Evolutionary conservation across 352 stramenopile genomes (phyloP), one percentile per base, ranked within the genome.

Genomic region (Globisporangium ultimum): DNA sequence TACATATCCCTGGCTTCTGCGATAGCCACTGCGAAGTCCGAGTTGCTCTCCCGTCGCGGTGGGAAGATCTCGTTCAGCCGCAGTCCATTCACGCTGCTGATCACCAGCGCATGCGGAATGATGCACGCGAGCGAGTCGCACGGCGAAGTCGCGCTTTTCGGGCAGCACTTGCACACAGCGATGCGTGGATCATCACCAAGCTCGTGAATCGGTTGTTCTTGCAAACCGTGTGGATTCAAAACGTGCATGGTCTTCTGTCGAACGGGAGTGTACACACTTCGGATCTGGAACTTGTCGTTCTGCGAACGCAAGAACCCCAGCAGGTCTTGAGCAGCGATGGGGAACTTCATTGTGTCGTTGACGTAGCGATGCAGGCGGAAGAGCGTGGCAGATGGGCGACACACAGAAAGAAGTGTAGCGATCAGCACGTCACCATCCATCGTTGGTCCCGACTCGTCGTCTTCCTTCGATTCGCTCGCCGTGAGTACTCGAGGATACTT

Each of bases 331-430:
- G 69, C 75, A 0, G 78, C 67, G 10, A 87, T 54, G n/a, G 64
- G 56, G 32, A 86, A 58, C 17, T 66, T 49, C 22, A 92, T 60
- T 24, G 67, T 21, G 17, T 89, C 76, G 28, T 76, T 59, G 41
- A 84, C 70, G 53, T 78, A 83, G 8, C 78, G 78, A 41, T 89
- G 76, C 36, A 92, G 55, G 6, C 66, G 72, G 48, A 80, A 89
- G 0, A 92, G 60, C 38, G 82, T 90, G 8, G 78, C 69, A 13
- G 76, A 84, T 34, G 80, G 82, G 14, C 73, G 60, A 53, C 82
- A 89, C 14, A 75, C 53, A 2, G 20, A 13, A 0, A 71, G 55
- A 1, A 91, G 68, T 21, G 66, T 62, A 6, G 72, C 38, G 3
- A 68, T 50, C 11, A 86, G 53, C 3, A 55, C 55, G n/a, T 80